Percentiles rank a stretch among this genome's conserved stretches.
These are phyloP conservation scores for Daedalea quercina DNA, from an alignment of 768 basidiomycete genomes.

Conservation along the genomic window DNA sequence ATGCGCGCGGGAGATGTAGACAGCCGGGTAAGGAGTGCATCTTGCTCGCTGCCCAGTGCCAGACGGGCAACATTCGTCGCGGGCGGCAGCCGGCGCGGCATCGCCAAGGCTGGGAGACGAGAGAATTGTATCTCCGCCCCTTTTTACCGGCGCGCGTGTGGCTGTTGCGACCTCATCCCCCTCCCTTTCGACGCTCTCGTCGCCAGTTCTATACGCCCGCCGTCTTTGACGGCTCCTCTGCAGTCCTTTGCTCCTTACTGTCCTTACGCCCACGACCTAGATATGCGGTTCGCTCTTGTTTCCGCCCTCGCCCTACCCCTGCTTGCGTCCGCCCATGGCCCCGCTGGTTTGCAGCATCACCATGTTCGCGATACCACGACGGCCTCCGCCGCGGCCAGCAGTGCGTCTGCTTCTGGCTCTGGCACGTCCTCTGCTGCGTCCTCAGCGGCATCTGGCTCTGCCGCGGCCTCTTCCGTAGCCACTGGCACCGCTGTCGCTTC, in stretches of 20 bases:
- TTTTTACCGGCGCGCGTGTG: slow-evolving; percentile 1
- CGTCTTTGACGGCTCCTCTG: slow-evolving; percentile 2
- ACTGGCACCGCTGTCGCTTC: neutral
- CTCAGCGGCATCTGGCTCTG: slow-evolving; percentile 6
- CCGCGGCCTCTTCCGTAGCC: slow-evolving; percentile 1
- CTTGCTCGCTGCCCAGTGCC: no score
- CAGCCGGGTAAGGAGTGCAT: no score
- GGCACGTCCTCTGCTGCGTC: slow-evolving; percentile 18
- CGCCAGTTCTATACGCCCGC: slow-evolving; percentile 9
- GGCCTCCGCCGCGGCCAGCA: slow-evolving; percentile 5
- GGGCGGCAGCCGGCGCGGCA: no score
- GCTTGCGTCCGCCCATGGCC: slow-evolving; percentile 33
- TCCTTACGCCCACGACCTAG: slow-evolving; percentile 5
- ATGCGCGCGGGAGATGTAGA: no score
- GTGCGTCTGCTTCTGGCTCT: neutral
- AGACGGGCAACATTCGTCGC: no score
- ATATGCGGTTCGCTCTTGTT: slow-evolving; percentile 28
- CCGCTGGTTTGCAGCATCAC: slow-evolving; percentile 10
- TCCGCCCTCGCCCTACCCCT: slow-evolving; percentile 27
- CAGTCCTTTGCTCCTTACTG: slow-evolving; percentile 8
- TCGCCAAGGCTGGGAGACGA: no score
- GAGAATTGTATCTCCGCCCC: neutral
- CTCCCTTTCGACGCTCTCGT: neutral
- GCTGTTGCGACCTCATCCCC: slow-evolving; percentile 20
- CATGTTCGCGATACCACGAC: slow-evolving; percentile 19